Percentiles rank a stretch among this genome's conserved stretches.
These are phyloP conservation scores for Chrysoporthe puriensis DNA, from an alignment of 2,329 filamentous ascomycete genomes.

Conservation along the genomic window DNA sequence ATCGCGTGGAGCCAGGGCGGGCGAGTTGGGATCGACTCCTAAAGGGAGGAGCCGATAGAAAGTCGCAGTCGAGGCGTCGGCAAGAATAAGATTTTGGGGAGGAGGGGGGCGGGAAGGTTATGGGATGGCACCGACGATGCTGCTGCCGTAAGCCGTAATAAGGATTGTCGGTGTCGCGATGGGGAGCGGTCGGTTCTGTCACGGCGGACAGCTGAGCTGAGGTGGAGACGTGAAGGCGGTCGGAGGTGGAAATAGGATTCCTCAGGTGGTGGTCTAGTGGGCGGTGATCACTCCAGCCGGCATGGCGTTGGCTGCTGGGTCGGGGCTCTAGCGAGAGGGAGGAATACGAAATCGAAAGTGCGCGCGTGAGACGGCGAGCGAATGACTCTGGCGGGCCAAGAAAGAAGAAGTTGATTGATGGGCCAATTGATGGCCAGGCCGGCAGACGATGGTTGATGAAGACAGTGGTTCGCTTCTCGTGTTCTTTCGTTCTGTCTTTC, in stretches of 20 bases:
- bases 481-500: not conserved
- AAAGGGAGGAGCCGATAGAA: slow-evolving; percentile 29
- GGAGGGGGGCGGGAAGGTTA: slow-evolving; percentile 7
- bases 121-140: slow-evolving; percentile 15
- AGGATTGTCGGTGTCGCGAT: slow-evolving; percentile 24
- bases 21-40: slow-evolving; percentile 39
- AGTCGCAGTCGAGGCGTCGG: slow-evolving; percentile 4
- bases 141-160: slow-evolving; percentile 17
- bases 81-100: slow-evolving; percentile 19
- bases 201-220: slow-evolving; percentile 13
- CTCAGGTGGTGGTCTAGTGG: not conserved
- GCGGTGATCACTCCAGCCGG: slow-evolving; percentile 4
- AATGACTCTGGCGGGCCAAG: not conserved
- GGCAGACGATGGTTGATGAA: not conserved
- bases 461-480: slow-evolving; percentile 7
- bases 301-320: slow-evolving; percentile 6
- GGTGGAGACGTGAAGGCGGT: slow-evolving; percentile 23
- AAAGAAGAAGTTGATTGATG: not conserved
- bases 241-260: slow-evolving; percentile 1
- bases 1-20: slow-evolving; percentile 52
- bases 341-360: not conserved
- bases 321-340: slow-evolving; percentile 17
- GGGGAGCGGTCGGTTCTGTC: slow-evolving; percentile 11
- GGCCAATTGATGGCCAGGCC: not conserved
- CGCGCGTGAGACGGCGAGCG: slow-evolving; percentile 8